Base-by-base conservation (phyloP, 305 asterid species). In the Solanum hybrid region DNA sequence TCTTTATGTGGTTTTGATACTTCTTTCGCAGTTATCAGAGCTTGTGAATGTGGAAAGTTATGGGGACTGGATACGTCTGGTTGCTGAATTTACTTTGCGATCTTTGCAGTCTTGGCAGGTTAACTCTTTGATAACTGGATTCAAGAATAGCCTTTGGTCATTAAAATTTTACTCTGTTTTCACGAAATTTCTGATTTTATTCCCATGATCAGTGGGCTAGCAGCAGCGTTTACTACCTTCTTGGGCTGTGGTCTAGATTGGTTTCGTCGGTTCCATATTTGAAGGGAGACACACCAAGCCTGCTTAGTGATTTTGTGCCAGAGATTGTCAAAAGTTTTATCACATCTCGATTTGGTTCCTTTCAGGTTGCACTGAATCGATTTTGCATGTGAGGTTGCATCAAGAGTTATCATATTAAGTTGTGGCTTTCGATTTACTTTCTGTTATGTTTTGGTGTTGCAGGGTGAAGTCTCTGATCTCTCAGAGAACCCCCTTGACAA, bases 91-190 rank as follows among this genome's bases (percentile, higher is more conserved):
- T 90, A 98, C 99, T 6, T 93, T 95, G 80, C 95, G 93, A 92
- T 98, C 99, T 92, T 91, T 98, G 94, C 93, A 95, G 90, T 98
- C 99, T 89, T 98, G 99, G 99, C 98, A 98, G 98, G 99, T 95
- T 42, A 81, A 8, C 86, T 24, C 56, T 26, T 88, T 56, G 34
- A 17, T 56, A 12, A 51, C 85, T n/a, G 40, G 46, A 26, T 69
- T 51, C 51, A 10, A 87, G 87, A 78, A 32, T 42, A 27, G 66
- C 71, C 26, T 88, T 85, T 32, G 36, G 80, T 36, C 77, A 24
- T 5, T 34, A 64, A n/a, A 24, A 42, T 90, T 88, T 82, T 34
- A 32, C 29, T 29, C 42, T 87, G 37, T 76, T 85, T 87, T 79
- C 71, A 46, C 29, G 11, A 79, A 87, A 84, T 89, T 75, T 78